phyloP scores from a whole-genome alignment of 2,329 filamentous ascomycete genomes.

The Penicillium sp. region DNA sequence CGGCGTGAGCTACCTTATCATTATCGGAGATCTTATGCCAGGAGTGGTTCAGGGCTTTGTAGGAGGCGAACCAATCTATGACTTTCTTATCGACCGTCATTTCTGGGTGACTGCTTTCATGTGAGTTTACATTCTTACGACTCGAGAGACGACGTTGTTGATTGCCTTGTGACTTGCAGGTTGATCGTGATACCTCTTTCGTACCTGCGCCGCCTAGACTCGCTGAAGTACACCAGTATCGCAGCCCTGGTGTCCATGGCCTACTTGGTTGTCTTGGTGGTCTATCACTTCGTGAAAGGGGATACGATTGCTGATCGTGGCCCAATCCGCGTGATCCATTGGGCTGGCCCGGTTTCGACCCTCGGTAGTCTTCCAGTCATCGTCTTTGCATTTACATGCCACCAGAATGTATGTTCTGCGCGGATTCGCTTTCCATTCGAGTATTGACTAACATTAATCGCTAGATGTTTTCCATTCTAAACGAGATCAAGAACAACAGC shows the following conservation, averaged over 20 bases:
- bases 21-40: constrained; percentile 97
- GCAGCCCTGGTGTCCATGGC: constrained; percentile 88
- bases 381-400: constrained; percentile 98
- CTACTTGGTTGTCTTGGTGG: constrained; percentile 85
- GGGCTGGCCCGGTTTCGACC: constrained; percentile 71
- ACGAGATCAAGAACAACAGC: constrained; percentile 83
- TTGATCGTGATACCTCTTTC: constrained; percentile 90
- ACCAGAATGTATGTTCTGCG: constrained; percentile 71
- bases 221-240: constrained; percentile 93
- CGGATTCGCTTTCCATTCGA: neutral
- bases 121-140: constrained; percentile 39
- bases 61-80: constrained; percentile 55
- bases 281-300: constrained; percentile 78
- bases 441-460: constrained; percentile 13
- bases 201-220: constrained; percentile 85
- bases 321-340: constrained; percentile 68
- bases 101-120: constrained; percentile 99
- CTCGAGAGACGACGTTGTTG: constrained; percentile 6
- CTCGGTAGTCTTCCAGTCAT: constrained; percentile 88
- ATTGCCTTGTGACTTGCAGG: constrained; percentile 42
- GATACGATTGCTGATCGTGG: constrained; percentile 71
- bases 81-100: constrained; percentile 79
- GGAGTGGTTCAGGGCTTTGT: constrained; percentile 82
- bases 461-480: constrained; percentile 97
- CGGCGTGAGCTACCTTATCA: constrained; percentile 94